A percentile compares a stretch with the other conserved stretches of the same genome.
Evolutionary conservation across 352 stramenopile genomes (phyloP).

Genomic region (Thraustotheca clavata): DNA sequence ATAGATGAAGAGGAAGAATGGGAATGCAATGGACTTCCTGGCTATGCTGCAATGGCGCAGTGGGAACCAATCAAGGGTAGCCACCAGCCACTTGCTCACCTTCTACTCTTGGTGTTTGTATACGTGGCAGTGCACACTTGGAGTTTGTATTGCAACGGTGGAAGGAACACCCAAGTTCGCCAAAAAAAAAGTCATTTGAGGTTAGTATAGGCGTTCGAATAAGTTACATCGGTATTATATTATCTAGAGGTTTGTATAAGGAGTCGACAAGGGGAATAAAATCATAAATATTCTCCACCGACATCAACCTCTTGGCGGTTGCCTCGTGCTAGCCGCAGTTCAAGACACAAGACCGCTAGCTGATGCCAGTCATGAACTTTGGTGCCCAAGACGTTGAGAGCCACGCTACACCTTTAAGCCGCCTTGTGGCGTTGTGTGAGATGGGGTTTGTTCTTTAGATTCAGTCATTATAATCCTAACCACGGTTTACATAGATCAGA

Average conservation of each 20-base stretch:
- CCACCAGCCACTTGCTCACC: neutral
- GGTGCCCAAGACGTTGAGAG: constrained; percentile 3
- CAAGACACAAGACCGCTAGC: neutral
- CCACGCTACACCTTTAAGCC: neutral
- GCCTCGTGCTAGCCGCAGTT: too few species aligned
- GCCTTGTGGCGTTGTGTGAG: constrained; percentile 7
- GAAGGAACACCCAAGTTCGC: neutral
- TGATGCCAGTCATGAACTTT: constrained; percentile 16
- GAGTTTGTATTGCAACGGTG: constrained; percentile 5
- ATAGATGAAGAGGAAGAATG: too few species aligned
- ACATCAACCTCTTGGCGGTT: neutral
- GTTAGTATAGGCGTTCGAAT: neutral
- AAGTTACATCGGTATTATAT: neutral
- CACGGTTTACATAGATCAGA: neutral
- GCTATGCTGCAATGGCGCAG: neutral
- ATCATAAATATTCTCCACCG: neutral
- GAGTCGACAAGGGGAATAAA: neutral
- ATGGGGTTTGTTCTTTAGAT: neutral
- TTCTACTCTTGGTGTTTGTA: too few species aligned
- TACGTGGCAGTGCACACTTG: too few species aligned
- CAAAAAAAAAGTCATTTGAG: neutral
- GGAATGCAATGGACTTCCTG: neutral
- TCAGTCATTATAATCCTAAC: neutral
- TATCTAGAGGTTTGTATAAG: constrained; percentile 1
- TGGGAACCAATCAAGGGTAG: neutral